Percentiles rank a stretch among this genome's conserved stretches.
Evolutionary conservation across 1,139 yeast species (phyloP).

Genomic region (Kodamaea plutei): DNA sequence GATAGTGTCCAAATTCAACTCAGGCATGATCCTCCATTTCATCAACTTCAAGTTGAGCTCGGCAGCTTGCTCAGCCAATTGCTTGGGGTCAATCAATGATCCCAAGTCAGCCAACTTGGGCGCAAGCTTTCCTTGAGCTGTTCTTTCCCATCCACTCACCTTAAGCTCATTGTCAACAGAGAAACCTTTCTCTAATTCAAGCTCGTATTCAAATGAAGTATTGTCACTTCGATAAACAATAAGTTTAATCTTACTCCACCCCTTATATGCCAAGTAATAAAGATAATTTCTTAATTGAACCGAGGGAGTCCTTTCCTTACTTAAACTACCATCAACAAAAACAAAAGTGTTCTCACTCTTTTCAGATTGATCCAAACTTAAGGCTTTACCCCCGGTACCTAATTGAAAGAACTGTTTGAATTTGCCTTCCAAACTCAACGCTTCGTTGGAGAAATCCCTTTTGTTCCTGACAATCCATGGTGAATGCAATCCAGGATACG

Average conservation of each 20-base stretch:
- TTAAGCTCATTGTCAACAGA: slow-evolving; percentile 23
- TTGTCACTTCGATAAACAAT: slow-evolving; percentile 26
- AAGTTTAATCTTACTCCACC: slow-evolving; percentile 36
- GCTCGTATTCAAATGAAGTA: slow-evolving; percentile 20
- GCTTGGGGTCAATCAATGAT: slow-evolving; percentile 70
- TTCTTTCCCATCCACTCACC: slow-evolving; percentile 88
- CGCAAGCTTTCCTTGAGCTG: slow-evolving; percentile 62
- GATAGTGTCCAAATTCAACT: slow-evolving; percentile 62
- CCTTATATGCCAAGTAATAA: slow-evolving; percentile 45
- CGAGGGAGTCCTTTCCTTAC: slow-evolving; percentile 44
- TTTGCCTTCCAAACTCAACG: not conserved
- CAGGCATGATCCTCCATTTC: slow-evolving; percentile 96
- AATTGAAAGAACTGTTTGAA: slow-evolving; percentile 1
- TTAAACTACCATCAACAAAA: slow-evolving; percentile 27
- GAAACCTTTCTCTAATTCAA: slow-evolving; percentile 15
- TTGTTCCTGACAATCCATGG: slow-evolving; percentile 29
- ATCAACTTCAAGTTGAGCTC: slow-evolving; percentile 84
- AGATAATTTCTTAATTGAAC: slow-evolving; percentile 65
- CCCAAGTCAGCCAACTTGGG: slow-evolving; percentile 85
- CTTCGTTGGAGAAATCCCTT: slow-evolving; percentile 1
- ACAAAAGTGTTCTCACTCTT: slow-evolving; percentile 31
- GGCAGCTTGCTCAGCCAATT: slow-evolving; percentile 85
- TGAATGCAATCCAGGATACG: slow-evolving; percentile 61
- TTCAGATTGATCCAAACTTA: not conserved
- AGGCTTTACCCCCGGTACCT: not conserved